Conservation (phyloP, 2,329 filamentous ascomycete species). For the Botryosphaeria agaves region DNA sequence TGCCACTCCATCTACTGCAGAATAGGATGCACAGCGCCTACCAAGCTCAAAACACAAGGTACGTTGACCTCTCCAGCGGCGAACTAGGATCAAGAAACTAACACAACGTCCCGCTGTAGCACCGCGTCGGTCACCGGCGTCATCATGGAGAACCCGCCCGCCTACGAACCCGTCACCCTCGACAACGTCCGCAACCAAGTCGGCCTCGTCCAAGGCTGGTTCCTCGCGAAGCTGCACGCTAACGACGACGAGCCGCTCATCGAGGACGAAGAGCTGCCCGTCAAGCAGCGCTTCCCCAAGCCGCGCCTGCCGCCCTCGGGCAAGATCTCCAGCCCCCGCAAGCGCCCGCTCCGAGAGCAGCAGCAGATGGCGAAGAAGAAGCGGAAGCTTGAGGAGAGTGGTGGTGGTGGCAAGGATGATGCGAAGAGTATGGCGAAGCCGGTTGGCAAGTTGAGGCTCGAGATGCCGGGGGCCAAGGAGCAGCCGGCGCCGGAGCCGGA, state of each 20-base stretch:
- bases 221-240: slow-evolving; percentile 72
- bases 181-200: slow-evolving; percentile 68
- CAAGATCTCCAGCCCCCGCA: slow-evolving; percentile 74
- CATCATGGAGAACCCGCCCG: slow-evolving; percentile 49
- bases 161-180: slow-evolving; percentile 60
- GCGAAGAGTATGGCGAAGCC: slow-evolving; percentile 32
- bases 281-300: slow-evolving; percentile 63
- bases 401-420: slow-evolving; percentile 17
- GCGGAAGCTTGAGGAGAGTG: slow-evolving; percentile 44
- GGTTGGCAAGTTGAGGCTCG: slow-evolving; percentile 30
- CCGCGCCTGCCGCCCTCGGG: slow-evolving; percentile 51
- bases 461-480: slow-evolving; percentile 40
- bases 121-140: slow-evolving; percentile 39
- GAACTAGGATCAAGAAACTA: too few relatives aligned
- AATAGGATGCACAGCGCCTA: slow-evolving; percentile 75
- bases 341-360: slow-evolving; percentile 66
- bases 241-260: slow-evolving; percentile 69
- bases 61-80: too few relatives aligned
- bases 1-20: slow-evolving; percentile 86
- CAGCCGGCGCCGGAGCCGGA: slow-evolving; percentile 41
- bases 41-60: slow-evolving; percentile 54
- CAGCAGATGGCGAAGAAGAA: slow-evolving; percentile 75
- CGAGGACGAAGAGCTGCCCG: slow-evolving; percentile 87
- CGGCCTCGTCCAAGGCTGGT: slow-evolving; percentile 79
- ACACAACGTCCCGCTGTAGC: slow-evolving; percentile 21